Percentiles rank a stretch among this genome's conserved stretches.
Evolutionary conservation across 1,284 basidiomycete genomes (phyloP).

Genomic region (Earliella scabrosa): DNA sequence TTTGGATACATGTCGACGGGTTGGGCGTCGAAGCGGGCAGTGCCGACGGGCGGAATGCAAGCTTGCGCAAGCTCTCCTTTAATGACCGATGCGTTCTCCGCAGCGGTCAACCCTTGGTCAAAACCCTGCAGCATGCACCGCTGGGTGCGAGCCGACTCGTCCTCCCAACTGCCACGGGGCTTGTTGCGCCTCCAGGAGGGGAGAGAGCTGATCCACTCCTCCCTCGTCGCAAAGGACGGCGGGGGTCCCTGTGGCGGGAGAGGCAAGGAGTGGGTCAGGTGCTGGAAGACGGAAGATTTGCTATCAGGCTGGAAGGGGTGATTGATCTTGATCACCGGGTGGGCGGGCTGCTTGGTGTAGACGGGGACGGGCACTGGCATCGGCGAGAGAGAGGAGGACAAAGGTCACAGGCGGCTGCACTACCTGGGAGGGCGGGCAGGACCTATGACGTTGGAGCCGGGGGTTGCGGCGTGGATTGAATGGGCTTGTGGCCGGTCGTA

Average conservation of each 20-base stretch:
- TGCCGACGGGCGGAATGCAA: conserved; percentile 76
- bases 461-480: conserved; percentile 36
- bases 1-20: conserved; percentile 26
- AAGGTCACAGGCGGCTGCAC: conserved; percentile 32
- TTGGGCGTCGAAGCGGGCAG: conserved; percentile 11
- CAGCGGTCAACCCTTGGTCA: conserved; percentile 68
- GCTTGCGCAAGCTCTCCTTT: conserved; percentile 82
- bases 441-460: conserved; percentile 28
- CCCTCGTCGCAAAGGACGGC: conserved; percentile 63
- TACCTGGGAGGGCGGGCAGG: conserved; percentile 24
- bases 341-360: conserved; percentile 56
- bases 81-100: conserved; percentile 72
- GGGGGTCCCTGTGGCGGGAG: conserved; percentile 62
- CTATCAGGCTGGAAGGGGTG: conserved; percentile 46
- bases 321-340: conserved; percentile 64
- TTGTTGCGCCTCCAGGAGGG: conserved; percentile 72
- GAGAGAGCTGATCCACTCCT: conserved; percentile 73
- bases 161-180: conserved; percentile 66
- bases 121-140: conserved; percentile 52
- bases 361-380: conserved; percentile 84
- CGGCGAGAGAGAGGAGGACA: conserved; percentile 52
- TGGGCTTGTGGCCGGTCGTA: conserved; percentile 48
- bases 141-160: conserved; percentile 40
- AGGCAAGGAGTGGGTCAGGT: conserved; percentile 59
- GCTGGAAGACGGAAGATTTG: conserved; percentile 49